Evolutionary conservation across 768 basidiomycete genomes (phyloP).

Genomic region (Pleurotus salmoneostramineus): DNA sequence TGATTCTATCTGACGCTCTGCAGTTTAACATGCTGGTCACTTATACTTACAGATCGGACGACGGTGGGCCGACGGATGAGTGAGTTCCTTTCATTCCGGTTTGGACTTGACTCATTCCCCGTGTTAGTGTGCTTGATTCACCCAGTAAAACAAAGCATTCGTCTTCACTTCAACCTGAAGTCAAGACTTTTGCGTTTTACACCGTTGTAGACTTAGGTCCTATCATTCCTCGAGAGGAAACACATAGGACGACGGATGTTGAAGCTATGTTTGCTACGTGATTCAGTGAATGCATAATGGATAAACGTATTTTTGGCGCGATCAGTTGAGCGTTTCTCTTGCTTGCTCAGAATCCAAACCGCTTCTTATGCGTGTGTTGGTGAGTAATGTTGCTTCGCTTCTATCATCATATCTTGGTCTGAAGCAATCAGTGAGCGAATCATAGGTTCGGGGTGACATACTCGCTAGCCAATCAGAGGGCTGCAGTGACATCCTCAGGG

Average conservation of each 20-base stretch:
- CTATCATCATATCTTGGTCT: no score
- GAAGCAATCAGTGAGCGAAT: neutral
- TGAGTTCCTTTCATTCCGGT: conserved; percentile 34
- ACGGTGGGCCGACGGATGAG: conserved; percentile 64
- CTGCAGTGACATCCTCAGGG: neutral
- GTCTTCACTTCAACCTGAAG: conserved; percentile 54
- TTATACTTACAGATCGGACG: conserved; percentile 93
- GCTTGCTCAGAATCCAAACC: no score
- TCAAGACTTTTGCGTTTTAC: conserved; percentile 89
- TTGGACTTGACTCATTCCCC: neutral
- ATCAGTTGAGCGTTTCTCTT: no score
- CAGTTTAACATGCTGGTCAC: conserved; percentile 95
- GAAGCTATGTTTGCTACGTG: conserved; percentile 12
- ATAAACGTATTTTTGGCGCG: neutral
- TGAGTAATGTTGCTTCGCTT: no score
- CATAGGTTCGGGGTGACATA: neutral
- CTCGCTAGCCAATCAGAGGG: neutral
- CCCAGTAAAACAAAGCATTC: conserved; percentile 25
- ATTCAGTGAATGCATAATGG: neutral
- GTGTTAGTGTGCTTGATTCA: neutral
- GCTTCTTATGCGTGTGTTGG: no score
- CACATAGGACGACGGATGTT: conserved; percentile 18
- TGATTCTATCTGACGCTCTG: neutral
- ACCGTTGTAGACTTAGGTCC: conserved; percentile 77
- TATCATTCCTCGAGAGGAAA: conserved; percentile 60